These are phyloP conservation scores for Yamadazyma kitorensis DNA, from an alignment of 805 yeast species.

Conservation along the genomic window DNA sequence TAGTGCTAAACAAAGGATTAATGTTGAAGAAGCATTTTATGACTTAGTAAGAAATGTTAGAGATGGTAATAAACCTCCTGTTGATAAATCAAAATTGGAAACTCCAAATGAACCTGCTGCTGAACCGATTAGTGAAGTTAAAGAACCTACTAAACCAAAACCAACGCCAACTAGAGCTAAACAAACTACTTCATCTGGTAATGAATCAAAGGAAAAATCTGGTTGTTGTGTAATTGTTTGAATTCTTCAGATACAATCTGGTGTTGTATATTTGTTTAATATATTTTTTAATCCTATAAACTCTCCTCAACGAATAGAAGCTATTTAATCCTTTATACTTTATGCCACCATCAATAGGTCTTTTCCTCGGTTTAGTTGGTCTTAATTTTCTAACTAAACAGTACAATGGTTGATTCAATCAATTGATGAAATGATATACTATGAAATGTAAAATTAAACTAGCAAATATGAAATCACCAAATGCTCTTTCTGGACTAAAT, in stretches of 20 bases:
- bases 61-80: slow-evolving; percentile 15
- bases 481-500: slow-evolving; percentile 50
- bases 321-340: too few relatives aligned
- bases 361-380: too few relatives aligned
- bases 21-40: slow-evolving; percentile 83
- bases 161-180: slow-evolving; percentile 11
- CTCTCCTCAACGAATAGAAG: too few relatives aligned
- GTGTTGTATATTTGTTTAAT: slow-evolving; percentile 9
- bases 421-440: slow-evolving; percentile 88
- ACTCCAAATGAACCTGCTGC: slow-evolving; percentile 7
- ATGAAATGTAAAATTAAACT: slow-evolving; percentile 86
- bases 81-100: slow-evolving; percentile 4
- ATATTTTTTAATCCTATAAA: too few relatives aligned
- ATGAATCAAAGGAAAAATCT: slow-evolving; percentile 27
- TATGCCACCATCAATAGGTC: too few relatives aligned
- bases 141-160: slow-evolving; percentile 8
- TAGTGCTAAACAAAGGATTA: slow-evolving; percentile 85
- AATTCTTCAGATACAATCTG: slow-evolving; percentile 7
- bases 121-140: slow-evolving; percentile 7
- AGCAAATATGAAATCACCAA: slow-evolving; percentile 87
- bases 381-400: too few relatives aligned
- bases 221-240: slow-evolving; percentile 39
- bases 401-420: too few relatives aligned
- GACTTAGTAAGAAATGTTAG: slow-evolving; percentile 61
- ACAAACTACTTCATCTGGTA: slow-evolving; percentile 12